phyloP scores from a whole-genome alignment of 2,329 filamentous ascomycete species.

The Tetracladium maxilliforme region DNA sequence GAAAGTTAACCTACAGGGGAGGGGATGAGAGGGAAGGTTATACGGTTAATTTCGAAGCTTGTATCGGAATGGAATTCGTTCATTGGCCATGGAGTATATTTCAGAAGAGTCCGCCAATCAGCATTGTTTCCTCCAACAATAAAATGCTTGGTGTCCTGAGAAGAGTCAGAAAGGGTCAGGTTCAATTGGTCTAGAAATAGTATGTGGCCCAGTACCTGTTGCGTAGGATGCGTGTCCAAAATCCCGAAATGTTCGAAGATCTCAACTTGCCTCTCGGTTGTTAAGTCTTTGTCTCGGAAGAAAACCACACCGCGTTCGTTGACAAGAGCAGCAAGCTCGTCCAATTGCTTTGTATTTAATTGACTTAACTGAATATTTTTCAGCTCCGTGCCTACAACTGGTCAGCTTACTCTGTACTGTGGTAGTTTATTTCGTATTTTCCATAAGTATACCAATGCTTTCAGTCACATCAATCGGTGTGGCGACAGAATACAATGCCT shows the following conservation, averaged over 20 bases:
- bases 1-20: not conserved
- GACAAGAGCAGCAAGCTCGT: constrained; percentile 13
- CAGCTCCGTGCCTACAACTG: constrained; percentile 9
- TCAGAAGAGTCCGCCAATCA: constrained; percentile 1
- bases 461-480: constrained; percentile 24
- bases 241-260: constrained; percentile 8
- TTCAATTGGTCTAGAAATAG: not conserved
- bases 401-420: constrained; percentile 6
- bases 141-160: constrained; percentile 1
- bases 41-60: constrained; percentile 3
- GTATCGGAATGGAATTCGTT: constrained; percentile 3
- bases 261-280: constrained; percentile 8
- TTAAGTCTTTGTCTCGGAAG: constrained; percentile 9
- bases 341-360: constrained; percentile 9
- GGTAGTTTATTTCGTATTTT: constrained; percentile 9
- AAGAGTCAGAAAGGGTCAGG: not conserved
- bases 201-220: constrained; percentile 1
- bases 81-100: constrained; percentile 3
- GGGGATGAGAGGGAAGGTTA: no score
- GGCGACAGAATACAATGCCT: constrained; percentile 22
- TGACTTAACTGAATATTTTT: constrained; percentile 10
- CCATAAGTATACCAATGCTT: constrained; percentile 23
- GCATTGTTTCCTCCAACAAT: constrained; percentile 3
- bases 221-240: constrained; percentile 5
- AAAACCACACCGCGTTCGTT: constrained; percentile 14